Conservation (phyloP, 306 rosid genomes). For the Casuarina cunninghamiana region DNA sequence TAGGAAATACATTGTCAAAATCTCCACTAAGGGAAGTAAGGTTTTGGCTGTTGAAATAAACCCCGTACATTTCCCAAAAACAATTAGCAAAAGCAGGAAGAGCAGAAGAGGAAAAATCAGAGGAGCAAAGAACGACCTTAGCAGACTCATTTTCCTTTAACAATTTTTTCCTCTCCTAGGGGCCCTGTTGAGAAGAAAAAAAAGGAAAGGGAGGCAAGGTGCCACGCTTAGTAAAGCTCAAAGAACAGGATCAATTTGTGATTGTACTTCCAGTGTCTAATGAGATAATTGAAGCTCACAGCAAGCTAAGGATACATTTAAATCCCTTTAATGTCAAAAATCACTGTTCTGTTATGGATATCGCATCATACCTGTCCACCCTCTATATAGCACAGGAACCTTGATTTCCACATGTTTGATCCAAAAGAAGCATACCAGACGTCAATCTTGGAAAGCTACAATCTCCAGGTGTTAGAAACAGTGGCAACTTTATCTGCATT, state of each 20-base stretch:
- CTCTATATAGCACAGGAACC: constrained; percentile 68
- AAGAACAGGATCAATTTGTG: background rate
- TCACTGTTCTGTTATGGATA: constrained; percentile 1
- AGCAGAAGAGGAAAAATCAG: background rate
- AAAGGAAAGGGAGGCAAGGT: background rate
- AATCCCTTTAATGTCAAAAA: constrained; percentile 4
- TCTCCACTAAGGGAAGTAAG: background rate
- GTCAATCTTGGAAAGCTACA: constrained; percentile 58
- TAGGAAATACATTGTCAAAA: background rate
- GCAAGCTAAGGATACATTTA: background rate
- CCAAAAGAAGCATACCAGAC: constrained; percentile 88
- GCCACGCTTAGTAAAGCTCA: background rate
- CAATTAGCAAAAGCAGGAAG: background rate
- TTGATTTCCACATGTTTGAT: constrained; percentile 77
- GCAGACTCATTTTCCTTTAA: background rate
- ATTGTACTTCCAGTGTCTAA: background rate
- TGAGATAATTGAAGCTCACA: background rate
- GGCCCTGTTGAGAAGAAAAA: background rate
- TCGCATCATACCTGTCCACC: constrained; percentile 75
- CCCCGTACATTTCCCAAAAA: background rate
- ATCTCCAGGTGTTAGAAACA: constrained; percentile 59
- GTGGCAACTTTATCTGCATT: constrained; percentile 48
- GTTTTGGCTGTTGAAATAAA: background rate
- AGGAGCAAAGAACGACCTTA: background rate
- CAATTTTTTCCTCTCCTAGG: background rate